phyloP scores from a whole-genome alignment of 768 basidiomycete genomes.

The Xerocomus potaroensis region DNA sequence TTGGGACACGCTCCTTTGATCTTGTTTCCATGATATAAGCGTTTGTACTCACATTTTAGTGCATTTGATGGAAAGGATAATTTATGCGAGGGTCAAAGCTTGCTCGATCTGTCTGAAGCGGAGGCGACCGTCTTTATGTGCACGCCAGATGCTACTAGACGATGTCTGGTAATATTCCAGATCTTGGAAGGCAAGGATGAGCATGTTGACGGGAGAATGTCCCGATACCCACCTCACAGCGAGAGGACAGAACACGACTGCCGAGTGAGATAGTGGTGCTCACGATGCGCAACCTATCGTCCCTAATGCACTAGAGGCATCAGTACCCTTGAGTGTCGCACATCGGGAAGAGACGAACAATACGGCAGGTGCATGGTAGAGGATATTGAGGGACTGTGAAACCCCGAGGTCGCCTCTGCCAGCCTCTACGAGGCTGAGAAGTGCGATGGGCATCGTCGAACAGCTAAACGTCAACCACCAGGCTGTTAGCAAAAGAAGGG shows the following conservation, averaged over 20 bases:
- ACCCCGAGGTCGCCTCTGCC: slow-evolving; percentile 34
- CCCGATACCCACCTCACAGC: slow-evolving; percentile 42
- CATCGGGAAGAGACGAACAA: slow-evolving; percentile 29
- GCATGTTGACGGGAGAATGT: neutral
- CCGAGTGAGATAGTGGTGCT: slow-evolving; percentile 50
- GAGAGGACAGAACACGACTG: slow-evolving; percentile 41
- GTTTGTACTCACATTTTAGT: slow-evolving; percentile 12
- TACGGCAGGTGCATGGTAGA: slow-evolving; percentile 54
- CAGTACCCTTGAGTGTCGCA: neutral
- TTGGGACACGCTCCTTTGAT: slow-evolving; percentile 2
- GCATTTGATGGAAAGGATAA: slow-evolving; percentile 9
- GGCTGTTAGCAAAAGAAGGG: neutral
- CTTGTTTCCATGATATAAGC: neutral
- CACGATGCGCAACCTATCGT: slow-evolving; percentile 48
- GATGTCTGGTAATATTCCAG: slow-evolving; percentile 50
- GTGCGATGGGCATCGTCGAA: slow-evolving; percentile 45
- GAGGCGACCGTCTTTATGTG: slow-evolving; percentile 56
- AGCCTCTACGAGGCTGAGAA: slow-evolving; percentile 24
- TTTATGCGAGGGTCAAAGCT: slow-evolving; percentile 17
- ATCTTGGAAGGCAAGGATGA: slow-evolving; percentile 35
- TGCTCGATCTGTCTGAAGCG: slow-evolving; percentile 6
- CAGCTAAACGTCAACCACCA: slow-evolving; percentile 41
- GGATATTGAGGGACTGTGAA: slow-evolving; percentile 48
- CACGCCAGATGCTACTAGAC: slow-evolving; percentile 50
- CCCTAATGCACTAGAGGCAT: slow-evolving; percentile 26